phyloP scores from a whole-genome alignment of 192 early-diverging fungal genomes.

The Backusella mclennaniae region DNA sequence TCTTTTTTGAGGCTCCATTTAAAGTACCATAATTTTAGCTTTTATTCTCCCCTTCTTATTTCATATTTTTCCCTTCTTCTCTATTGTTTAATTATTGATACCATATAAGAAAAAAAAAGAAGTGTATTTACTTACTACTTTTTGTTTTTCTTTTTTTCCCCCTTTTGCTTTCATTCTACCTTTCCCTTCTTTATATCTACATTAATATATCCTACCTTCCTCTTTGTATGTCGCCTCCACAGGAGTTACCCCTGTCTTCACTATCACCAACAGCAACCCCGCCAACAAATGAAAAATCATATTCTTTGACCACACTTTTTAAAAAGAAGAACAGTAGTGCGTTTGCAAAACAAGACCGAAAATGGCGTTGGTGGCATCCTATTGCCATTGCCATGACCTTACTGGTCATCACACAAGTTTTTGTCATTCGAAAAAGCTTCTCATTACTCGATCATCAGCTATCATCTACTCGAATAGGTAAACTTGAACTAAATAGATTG shows the following conservation, averaged over 20 bases:
- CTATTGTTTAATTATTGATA: neutral
- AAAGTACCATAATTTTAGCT: neutral
- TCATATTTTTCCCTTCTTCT: constrained; percentile 1
- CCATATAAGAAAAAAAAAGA: neutral
- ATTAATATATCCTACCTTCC: neutral
- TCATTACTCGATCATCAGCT: constrained; percentile 15
- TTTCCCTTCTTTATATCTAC: neutral
- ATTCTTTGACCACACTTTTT: neutral
- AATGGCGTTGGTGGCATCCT: constrained; percentile 38
- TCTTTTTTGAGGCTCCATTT: constrained; percentile 1
- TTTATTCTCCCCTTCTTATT: neutral
- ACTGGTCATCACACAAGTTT: constrained; percentile 10
- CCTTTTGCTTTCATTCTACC: neutral
- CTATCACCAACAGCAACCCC: neutral
- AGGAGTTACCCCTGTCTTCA: neutral
- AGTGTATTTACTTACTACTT: neutral
- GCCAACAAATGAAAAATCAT: neutral
- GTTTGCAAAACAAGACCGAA: constrained; percentile 17
- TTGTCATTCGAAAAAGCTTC: constrained; percentile 13
- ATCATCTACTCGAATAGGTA: constrained; percentile 29
- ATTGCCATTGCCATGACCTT: constrained; percentile 9
- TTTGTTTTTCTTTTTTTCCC: neutral
- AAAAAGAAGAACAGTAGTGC: neutral
- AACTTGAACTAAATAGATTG: neutral
- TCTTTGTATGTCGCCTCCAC: neutral